Percentiles rank a stretch among this genome's conserved stretches.
These are phyloP conservation scores for Dactylis glomerata DNA, from an alignment of 176 grass and related monocot species.

Conservation along the genomic window DNA sequence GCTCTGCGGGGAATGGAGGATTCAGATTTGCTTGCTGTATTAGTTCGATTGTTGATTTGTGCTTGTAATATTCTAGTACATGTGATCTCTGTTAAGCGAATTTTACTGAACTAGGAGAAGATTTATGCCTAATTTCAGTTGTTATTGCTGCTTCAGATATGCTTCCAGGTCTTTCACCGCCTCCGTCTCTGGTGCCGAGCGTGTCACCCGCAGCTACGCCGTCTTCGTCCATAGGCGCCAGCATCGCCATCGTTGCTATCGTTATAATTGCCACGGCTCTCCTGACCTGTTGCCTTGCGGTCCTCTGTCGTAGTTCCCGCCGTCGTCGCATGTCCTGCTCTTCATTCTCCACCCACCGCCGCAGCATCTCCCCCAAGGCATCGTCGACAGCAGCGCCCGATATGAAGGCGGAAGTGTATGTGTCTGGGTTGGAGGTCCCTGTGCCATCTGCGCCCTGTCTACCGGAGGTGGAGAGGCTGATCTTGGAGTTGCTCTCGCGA, in stretches of 20 bases:
- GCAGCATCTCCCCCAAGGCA: constrained; percentile 13
- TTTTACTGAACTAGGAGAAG: not conserved
- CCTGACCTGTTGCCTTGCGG: not conserved
- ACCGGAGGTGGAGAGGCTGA: constrained; percentile 33
- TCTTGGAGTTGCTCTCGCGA: constrained; percentile 22
- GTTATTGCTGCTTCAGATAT: constrained; percentile 30
- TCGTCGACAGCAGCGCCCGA: constrained; percentile 7
- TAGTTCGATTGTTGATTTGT: not conserved
- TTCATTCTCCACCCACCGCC: not conserved
- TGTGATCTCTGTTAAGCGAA: not conserved
- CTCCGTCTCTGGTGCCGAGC: not conserved
- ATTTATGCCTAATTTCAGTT: constrained; percentile 10
- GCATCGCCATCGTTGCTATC: constrained; percentile 12
- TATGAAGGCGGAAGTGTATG: constrained; percentile 10
- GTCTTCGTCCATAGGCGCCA: constrained; percentile 28
- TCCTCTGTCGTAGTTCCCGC: not conserved
- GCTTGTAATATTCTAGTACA: not conserved
- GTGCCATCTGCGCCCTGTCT: constrained; percentile 33
- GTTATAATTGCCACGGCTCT: not conserved
- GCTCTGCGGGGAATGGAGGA: not conserved
- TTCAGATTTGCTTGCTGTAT: not conserved
- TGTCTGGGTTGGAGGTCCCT: not conserved
- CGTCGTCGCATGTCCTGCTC: not conserved
- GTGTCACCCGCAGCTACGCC: not conserved
- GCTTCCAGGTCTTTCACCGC: constrained; percentile 17